Evolutionary conservation across 139 green algal species (phyloP), one percentile per base, ranked within the genome.

Genomic region (Choricystis sp.): DNA sequence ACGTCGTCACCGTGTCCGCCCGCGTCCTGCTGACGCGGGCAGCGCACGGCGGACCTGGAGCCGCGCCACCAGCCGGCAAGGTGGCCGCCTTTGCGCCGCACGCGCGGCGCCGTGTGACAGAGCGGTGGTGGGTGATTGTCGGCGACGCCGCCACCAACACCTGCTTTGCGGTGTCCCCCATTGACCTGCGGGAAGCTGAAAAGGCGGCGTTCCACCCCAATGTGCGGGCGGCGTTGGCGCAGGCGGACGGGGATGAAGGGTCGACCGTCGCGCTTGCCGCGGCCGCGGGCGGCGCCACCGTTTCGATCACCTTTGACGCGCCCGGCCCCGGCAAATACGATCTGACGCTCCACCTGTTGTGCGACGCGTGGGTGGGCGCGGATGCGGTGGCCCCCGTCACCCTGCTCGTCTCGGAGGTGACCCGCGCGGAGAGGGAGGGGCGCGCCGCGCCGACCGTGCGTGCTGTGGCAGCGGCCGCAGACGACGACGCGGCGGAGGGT

Each of bases 301-400:
- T 94, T 59, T 78, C 90, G 60, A 29, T 94, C 24, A 67, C 74
- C 31, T 93, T 95, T 31, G 28, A 62, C 4, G 79, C 81, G 2
- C 76, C 75, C 21, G 57, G 59, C 29, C 66, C 83, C 59, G 84
- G 79, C 58, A 89, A 79, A 57, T 83, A 86, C 57, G 75, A 86
- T 61, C 67, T 92, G 59, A 71, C 74, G 56, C 59, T 95, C 62
- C 60, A 79, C 26, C 66, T 75, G 62, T 81, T 96, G 73, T 83
- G 71, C 29, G 86, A 96, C 63, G 80, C 66, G 19, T 96, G 89
- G 80, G 75, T 95, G 28, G 89, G 89, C 58, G 77, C 61, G 24
- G 89, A 96, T 71, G 64, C 70, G 26, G 69, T 67, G 1, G 31
- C 87, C 20, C 71, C 75, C 26, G 57, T 94, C 30, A 77, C 67